Conservation (phyloP, 192 early-diverging fungal species). For the Coemansia sp. region DNA sequence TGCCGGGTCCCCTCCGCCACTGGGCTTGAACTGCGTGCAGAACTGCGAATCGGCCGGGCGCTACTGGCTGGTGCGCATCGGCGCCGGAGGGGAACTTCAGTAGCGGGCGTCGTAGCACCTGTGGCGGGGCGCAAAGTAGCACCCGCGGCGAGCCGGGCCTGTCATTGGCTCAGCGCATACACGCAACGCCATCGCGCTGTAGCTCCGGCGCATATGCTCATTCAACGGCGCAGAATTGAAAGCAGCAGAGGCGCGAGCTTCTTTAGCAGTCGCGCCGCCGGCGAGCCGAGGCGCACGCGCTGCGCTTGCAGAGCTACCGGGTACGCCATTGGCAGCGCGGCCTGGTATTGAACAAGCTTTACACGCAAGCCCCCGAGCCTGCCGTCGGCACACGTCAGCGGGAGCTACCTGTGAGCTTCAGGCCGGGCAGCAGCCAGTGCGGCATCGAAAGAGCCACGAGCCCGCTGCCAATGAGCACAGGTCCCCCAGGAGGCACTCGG, state of each 20-base stretch:
- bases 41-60: not conserved
- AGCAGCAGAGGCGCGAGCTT: not conserved
- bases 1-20: not conserved
- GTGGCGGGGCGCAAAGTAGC: slow-evolving; percentile 2
- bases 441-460: not conserved
- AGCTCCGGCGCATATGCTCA: not conserved
- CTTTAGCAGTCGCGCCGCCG: too few species aligned
- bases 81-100: not conserved
- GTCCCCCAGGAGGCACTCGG: not conserved
- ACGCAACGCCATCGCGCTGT: not conserved
- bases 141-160: not conserved
- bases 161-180: not conserved
- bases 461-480: too few species aligned
- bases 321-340: too few species aligned
- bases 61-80: not conserved
- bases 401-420: too few species aligned
- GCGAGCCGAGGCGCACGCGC: too few species aligned
- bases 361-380: too few species aligned
- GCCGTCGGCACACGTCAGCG: too few species aligned
- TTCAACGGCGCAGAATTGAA: not conserved
- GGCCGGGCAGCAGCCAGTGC: not conserved
- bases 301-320: too few species aligned
- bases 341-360: too few species aligned
- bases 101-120: not conserved
- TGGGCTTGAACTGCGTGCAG: not conserved